phyloP scores from a whole-genome alignment of 768 basidiomycete species.

The Serendipita sp. region DNA sequence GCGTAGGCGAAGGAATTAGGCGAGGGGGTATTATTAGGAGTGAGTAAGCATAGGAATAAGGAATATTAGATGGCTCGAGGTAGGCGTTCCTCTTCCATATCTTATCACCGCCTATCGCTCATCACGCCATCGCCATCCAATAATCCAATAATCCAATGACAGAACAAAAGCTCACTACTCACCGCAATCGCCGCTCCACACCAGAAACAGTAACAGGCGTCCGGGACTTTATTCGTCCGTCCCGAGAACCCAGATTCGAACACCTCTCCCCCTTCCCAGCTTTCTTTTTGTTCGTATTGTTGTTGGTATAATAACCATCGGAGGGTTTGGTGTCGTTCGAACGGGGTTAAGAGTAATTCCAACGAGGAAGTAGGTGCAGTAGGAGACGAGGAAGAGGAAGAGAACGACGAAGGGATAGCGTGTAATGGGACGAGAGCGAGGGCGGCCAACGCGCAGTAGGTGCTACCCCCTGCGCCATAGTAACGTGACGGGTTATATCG shows the following conservation, averaged over 20 bases:
- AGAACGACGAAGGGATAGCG: constrained; percentile 8
- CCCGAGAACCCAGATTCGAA: constrained; percentile 62
- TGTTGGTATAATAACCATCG: constrained; percentile 72
- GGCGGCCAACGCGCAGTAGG: constrained; percentile 78
- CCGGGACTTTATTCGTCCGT: constrained; percentile 70
- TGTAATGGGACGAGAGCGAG: constrained; percentile 32
- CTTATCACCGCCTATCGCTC: too few species aligned
- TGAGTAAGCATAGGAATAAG: too few species aligned
- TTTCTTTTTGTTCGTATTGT: background rate
- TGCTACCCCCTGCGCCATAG: constrained; percentile 57
- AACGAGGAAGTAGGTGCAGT: constrained; percentile 15
- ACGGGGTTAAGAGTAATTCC: constrained; percentile 18
- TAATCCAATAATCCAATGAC: background rate
- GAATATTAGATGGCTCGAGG: too few species aligned
- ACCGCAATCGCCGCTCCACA: constrained; percentile 69
- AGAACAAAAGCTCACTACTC: constrained; percentile 15
- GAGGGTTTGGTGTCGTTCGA: constrained; percentile 38
- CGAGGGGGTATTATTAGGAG: too few species aligned
- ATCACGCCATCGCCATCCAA: too few species aligned
- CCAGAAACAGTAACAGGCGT: constrained; percentile 98
- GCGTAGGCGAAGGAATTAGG: too few species aligned
- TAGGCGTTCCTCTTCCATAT: too few species aligned
- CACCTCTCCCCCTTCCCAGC: constrained; percentile 26
- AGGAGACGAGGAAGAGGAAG: constrained; percentile 14
- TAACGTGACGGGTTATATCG: too few species aligned